Percentiles rank a stretch among this genome's conserved stretches.
These are phyloP conservation scores for Labyrinthula sp. DNA, from an alignment of 352 stramenopile species.

Conservation along the genomic window DNA sequence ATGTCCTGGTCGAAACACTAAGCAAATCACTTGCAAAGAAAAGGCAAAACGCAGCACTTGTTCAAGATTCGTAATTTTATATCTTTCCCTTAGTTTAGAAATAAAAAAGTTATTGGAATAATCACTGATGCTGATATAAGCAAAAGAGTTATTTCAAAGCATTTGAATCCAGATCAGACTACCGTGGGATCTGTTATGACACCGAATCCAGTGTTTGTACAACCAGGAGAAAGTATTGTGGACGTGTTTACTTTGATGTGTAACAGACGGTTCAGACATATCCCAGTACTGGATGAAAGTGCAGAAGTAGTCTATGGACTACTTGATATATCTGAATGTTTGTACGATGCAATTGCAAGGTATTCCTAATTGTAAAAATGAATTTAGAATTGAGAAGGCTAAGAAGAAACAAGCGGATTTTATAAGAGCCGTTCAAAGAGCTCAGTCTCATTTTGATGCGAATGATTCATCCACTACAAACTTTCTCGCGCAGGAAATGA, in stretches of 20 bases:
- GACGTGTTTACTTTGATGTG: constrained; percentile 76
- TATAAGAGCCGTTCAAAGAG: constrained; percentile 38
- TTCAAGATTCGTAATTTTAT: constrained; percentile 42
- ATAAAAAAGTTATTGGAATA: constrained; percentile 70
- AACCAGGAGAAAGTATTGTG: constrained; percentile 21
- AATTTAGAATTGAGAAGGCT: constrained; percentile 72
- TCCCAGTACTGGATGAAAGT: constrained; percentile 67
- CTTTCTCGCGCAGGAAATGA: constrained; percentile 14
- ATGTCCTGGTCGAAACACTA: constrained; percentile 54
- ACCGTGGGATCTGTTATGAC: constrained; percentile 73
- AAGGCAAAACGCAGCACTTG: constrained; percentile 66
- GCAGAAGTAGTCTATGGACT: constrained; percentile 69
- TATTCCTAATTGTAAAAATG: too few species aligned
- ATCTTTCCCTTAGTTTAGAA: too few species aligned
- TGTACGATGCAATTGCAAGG: constrained; percentile 96
- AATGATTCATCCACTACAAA: constrained; percentile 31
- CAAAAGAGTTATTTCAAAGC: constrained; percentile 58
- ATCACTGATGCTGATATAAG: constrained; percentile 88
- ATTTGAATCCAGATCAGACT: constrained; percentile 47
- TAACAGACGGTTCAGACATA: constrained; percentile 70
- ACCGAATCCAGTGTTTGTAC: constrained; percentile 55
- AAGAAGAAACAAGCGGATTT: constrained; percentile 36
- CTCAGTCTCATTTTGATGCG: constrained; percentile 35
- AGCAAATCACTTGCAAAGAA: constrained; percentile 61
- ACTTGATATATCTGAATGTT: constrained; percentile 89